Conservation (phyloP, 495 filamentous ascomycete species). For the Trichoderma orchidacearum region DNA sequence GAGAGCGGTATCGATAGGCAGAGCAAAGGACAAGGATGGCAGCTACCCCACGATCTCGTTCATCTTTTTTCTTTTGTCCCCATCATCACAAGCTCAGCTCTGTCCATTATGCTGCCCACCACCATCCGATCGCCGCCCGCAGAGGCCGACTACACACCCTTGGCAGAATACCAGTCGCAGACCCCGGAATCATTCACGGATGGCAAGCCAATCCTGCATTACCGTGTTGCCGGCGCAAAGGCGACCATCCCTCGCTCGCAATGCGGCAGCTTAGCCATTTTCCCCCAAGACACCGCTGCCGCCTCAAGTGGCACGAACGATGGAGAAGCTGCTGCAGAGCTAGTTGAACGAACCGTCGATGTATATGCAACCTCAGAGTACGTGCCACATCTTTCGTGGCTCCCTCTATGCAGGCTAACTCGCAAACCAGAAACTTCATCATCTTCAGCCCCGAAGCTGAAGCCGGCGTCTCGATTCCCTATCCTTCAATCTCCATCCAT, state of each 20-base stretch:
- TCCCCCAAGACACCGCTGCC: constrained; percentile 19
- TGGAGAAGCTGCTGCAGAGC: constrained; percentile 18
- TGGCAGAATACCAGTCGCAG: constrained; percentile 67
- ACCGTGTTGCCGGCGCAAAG: constrained; percentile 49
- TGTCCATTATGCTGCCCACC: background rate
- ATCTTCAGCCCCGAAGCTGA: constrained; percentile 49
- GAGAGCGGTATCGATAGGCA: constrained; percentile 2
- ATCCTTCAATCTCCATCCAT: constrained; percentile 78
- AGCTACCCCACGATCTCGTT: constrained; percentile 4
- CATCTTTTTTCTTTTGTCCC: background rate
- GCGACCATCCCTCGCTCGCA: constrained; percentile 36
- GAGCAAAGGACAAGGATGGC: constrained; percentile 1
- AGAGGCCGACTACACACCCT: constrained; percentile 47
- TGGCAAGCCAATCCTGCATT: constrained; percentile 68
- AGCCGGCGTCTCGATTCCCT: constrained; percentile 66
- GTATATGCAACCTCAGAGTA: constrained; percentile 73
- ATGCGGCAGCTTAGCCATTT: constrained; percentile 34
- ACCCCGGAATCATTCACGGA: constrained; percentile 76
- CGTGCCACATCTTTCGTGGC: constrained; percentile 8
- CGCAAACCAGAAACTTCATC: constrained; percentile 48
- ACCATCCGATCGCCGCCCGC: constrained; percentile 24
- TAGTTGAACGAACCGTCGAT: constrained; percentile 40
- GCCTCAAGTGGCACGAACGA: constrained; percentile 10
- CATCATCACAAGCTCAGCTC: background rate
- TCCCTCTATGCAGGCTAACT: background rate